Evolutionary conservation across 371 early-diverging fungal species (phyloP), one percentile per base, ranked within the genome.

Genomic region (Mucor piriformis): DNA sequence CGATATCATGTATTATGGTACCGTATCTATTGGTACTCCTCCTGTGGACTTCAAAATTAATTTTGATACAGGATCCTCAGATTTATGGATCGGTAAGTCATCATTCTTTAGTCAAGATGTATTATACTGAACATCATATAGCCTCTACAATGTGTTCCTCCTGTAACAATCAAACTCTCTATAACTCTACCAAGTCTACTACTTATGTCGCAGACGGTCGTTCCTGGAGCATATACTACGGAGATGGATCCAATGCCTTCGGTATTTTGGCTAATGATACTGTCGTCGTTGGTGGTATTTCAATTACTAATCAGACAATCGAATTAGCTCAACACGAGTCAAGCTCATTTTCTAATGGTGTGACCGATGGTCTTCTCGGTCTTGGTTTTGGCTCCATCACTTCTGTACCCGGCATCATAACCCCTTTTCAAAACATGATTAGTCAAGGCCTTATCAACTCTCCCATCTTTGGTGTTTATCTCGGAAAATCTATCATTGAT

Each of bases 21-120:
- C 46, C 6, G 65, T 87, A 29, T 27, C 63, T 3, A 61, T 91
- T 15, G 91, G 91, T 12, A 85, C 88, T n/a, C 91, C 91, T 11
- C 71, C 79, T 3, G 83, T 88, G 59, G 59, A 32, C 12, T 72
- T 90, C 68, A 75, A 80, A 57, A 77, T 92, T 12, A 73, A 88
- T 35, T 86, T 91, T 57, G 91, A 91, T 61, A 91, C 91, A 3
- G 89, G 90, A 0, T 90, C 90, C 2, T 73, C 84, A 40, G 80
- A 88, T 52, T 64, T 88, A 50, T 89, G 90, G 90, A 57, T 87
- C 50, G 64, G 69, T 61, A 68, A 60, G 29, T 29, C 29, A 29
- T 29, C 8, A 29, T 8, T 18, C 0, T 10, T 27, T 3, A 38
- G 10, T 32, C 15, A n/a, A 29, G 4, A 33, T 3, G 23, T 18